Conservation (phyloP, 2,329 filamentous ascomycete genomes). For the Cordyceps militaris region DNA sequence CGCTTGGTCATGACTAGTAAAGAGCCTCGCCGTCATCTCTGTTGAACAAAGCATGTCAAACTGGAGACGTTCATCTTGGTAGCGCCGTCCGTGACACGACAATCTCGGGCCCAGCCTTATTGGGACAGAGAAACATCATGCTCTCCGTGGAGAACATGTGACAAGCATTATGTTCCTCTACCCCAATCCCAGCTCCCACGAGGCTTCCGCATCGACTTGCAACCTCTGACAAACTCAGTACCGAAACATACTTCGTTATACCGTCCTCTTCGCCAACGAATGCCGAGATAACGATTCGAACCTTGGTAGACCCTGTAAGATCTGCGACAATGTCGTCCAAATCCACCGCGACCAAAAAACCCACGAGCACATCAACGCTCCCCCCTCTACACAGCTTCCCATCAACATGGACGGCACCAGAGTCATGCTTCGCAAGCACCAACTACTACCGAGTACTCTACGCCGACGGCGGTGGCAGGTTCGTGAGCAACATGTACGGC, state of each 20-base stretch:
- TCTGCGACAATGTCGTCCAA: not conserved
- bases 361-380: not conserved
- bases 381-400: conserved; percentile 7
- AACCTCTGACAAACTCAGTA: not conserved
- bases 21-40: not conserved
- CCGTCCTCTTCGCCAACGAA: not conserved
- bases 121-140: not conserved
- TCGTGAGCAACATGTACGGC: conserved; percentile 14
- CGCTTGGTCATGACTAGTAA: not conserved
- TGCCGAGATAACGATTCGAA: not conserved
- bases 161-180: not conserved
- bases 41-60: not conserved
- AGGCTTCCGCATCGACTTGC: not conserved
- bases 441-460: conserved; percentile 12
- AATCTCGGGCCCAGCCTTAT: not conserved
- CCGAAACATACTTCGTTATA: not conserved
- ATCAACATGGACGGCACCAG: conserved; percentile 13
- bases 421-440: conserved; percentile 13
- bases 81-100: not conserved
- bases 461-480: not conserved
- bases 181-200: not conserved
- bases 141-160: not conserved
- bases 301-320: not conserved
- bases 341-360: not conserved
- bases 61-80: conserved; percentile 4